These are phyloP conservation scores for Astrothelium subdiscretum DNA, from an alignment of 495 filamentous ascomycete genomes.

Conservation along the genomic window DNA sequence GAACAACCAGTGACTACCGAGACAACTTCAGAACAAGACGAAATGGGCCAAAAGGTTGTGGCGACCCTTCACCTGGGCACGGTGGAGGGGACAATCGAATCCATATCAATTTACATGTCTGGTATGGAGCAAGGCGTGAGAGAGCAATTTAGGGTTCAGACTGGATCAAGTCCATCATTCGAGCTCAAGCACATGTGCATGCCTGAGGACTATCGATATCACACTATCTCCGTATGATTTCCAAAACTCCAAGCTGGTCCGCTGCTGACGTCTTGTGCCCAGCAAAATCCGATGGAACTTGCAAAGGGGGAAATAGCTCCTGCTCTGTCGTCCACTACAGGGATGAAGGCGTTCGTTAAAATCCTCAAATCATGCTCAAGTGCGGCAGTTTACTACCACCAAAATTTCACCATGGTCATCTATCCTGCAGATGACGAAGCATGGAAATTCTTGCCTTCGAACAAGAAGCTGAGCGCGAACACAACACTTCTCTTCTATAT, in stretches of 20 bases:
- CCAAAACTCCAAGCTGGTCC: neutral
- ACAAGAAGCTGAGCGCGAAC: neutral
- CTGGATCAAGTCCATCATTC: neutral
- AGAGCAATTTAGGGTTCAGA: neutral
- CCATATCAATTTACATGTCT: neutral
- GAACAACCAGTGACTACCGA: neutral
- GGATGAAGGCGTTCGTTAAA: neutral
- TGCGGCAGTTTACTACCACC: constrained; percentile 3
- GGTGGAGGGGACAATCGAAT: neutral
- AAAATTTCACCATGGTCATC: constrained; percentile 5
- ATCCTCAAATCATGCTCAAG: neutral
- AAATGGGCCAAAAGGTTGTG: neutral
- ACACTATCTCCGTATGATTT: neutral
- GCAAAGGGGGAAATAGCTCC: neutral
- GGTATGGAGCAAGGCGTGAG: neutral
- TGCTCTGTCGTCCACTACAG: neutral
- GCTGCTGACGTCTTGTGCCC: neutral
- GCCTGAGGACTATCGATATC: neutral
- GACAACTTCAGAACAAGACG: neutral
- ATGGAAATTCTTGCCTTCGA: constrained; percentile 6
- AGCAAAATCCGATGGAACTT: neutral
- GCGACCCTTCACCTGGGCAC: neutral
- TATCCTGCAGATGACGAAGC: neutral
- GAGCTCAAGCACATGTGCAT: neutral
- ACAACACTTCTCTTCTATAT: neutral